Evolutionary conservation across 495 filamentous ascomycete species (phyloP), one percentile per base, ranked within the genome.

Genomic region (Penicillium taxi): DNA sequence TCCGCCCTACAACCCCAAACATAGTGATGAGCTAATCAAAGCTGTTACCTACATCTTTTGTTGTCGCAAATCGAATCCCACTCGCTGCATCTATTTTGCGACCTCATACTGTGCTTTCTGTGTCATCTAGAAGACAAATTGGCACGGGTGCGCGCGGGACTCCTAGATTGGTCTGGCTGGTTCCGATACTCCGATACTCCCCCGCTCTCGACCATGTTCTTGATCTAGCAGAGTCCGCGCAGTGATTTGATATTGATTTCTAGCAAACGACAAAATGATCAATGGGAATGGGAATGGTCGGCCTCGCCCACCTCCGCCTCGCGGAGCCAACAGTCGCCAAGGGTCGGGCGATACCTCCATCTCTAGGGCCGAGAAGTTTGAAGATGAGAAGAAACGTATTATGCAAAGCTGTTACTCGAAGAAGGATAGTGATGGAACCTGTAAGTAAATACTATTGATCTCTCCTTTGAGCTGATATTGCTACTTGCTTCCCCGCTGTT

Each of bases 311-410:
- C 56, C 60, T 24, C 56, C 53, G 3, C 56, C 56, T 35, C 63
- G 61, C 41, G 56, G 39, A 25, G 60, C 43, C 33, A 61, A 63
- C 31, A 30, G 45, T 45, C 61, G 57, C 42, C 52, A 54, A 50
- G 59, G 53, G 37, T 37, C 61, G 5, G 55, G 49, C 21, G 58
- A 64, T 20, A 46, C 42, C 27, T 35, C 52, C 22, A 63, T 74
- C 65, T 83, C 69, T 37, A 80, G 85, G 58, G 90, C 90, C 6
- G 85, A 94, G 64, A 74, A 75, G 47, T 98, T 95, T 56, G 89
- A 98, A 59, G 87, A 96, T 48, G 91, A 96, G 67, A 94, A 94
- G 74, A 74, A 70, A 58, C 74, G 91, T 45, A 95, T 98, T 36
- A 84, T 90, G 22, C 78, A 86, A 41, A 95, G 84, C 52, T 94